These are phyloP conservation scores for Solanum infundibuliforme DNA, from an alignment of 257 asterid species.

Conservation along the genomic window DNA sequence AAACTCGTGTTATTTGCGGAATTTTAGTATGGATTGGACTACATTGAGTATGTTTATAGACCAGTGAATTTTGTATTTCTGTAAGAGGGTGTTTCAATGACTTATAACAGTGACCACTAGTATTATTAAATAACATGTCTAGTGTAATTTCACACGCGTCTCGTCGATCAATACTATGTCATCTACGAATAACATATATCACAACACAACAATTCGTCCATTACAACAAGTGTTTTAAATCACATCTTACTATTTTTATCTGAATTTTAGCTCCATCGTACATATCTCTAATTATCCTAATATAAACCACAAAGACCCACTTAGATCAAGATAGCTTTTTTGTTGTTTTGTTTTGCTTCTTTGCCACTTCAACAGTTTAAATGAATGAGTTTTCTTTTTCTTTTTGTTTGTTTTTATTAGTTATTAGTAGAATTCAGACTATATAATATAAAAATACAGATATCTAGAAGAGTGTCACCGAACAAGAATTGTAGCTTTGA, in stretches of 20 bases:
- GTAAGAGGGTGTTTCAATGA: background rate
- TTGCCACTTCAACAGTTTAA: background rate
- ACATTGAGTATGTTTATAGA: background rate
- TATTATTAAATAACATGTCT: too few species aligned
- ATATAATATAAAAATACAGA: background rate
- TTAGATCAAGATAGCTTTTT: background rate
- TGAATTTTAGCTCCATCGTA: too few species aligned
- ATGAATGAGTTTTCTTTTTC: background rate
- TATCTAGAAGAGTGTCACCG: background rate
- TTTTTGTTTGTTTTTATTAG: background rate
- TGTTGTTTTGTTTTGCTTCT: background rate
- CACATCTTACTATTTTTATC: too few species aligned
- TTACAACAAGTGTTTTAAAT: too few species aligned
- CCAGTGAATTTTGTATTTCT: background rate
- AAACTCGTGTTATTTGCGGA: background rate
- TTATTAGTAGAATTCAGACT: background rate
- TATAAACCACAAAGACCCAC: too few species aligned
- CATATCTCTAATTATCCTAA: too few species aligned
- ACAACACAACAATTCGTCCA: too few species aligned
- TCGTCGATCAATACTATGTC: too few species aligned
- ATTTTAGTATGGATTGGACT: fast-evolving
- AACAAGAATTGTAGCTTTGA: background rate
- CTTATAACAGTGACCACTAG: background rate
- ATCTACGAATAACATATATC: too few species aligned
- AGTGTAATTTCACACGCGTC: too few species aligned